phyloP scores from a whole-genome alignment of 768 basidiomycete species.

The Russula sp. region DNA sequence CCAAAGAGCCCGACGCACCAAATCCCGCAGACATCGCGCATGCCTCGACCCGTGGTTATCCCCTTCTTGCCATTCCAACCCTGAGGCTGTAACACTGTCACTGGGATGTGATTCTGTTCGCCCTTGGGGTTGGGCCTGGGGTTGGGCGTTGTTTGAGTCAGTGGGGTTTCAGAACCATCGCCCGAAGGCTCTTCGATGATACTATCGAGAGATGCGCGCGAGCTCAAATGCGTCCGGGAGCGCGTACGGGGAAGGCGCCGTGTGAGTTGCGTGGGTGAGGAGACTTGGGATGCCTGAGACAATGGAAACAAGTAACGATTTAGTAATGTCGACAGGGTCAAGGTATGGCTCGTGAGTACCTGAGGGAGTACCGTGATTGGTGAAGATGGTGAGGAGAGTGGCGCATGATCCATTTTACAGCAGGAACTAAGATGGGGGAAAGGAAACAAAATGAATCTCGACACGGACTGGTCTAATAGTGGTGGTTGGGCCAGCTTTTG shows the following conservation, averaged over 20 bases:
- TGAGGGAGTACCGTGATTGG: neutral
- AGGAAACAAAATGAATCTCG: neutral
- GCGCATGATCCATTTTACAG: constrained; percentile 1
- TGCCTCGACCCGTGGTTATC: constrained; percentile 6
- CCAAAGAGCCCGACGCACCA: constrained; percentile 16
- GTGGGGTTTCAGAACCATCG: neutral
- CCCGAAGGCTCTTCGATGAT: constrained; percentile 15
- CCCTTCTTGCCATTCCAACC: constrained; percentile 21
- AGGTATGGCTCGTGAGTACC: neutral
- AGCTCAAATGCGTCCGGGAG: constrained; percentile 12
- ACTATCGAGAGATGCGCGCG: constrained; percentile 19
- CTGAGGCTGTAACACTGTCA: neutral
- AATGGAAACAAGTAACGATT: neutral
- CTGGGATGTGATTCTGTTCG: neutral
- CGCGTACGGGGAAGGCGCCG: constrained; percentile 15
- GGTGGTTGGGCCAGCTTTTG: neutral
- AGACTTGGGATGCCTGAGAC: constrained; percentile 4
- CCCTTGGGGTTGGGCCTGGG: neutral
- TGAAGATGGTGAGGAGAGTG: neutral
- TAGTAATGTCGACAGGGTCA: neutral
- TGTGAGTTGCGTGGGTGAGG: constrained; percentile 6
- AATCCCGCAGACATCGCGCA: constrained; percentile 22
- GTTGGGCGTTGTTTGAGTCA: neutral
- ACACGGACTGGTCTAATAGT: neutral
- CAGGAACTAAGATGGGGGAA: neutral